A percentile compares a stretch with the other conserved stretches of the same genome.
phyloP scores from a whole-genome alignment of 1,284 basidiomycete species.

The Sporisorium iseilematis-ciliati region DNA sequence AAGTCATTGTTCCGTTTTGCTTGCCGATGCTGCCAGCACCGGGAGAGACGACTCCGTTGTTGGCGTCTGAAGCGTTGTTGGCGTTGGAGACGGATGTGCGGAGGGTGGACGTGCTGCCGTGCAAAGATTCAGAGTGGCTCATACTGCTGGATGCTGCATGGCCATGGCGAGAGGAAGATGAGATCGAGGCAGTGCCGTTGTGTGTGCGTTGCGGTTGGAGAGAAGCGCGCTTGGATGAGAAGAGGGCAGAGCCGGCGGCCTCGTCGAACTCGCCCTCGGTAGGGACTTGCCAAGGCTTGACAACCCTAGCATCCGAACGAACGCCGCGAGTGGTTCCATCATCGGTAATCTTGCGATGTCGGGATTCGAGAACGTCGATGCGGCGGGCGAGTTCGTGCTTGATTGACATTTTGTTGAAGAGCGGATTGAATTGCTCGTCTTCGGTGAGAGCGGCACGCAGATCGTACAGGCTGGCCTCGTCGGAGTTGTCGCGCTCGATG shows the following conservation, averaged over 20 bases:
- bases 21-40: constrained; percentile 7
- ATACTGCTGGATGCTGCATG: constrained; percentile 38
- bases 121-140: constrained; percentile 23
- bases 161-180: constrained; percentile 16
- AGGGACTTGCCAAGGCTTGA: constrained; percentile 59
- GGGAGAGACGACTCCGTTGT: neutral
- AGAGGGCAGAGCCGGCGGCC: constrained; percentile 48
- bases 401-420: constrained; percentile 54
- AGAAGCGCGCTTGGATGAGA: constrained; percentile 42
- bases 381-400: constrained; percentile 39
- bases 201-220: constrained; percentile 18
- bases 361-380: constrained; percentile 31
- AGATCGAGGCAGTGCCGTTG: constrained; percentile 12
- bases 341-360: constrained; percentile 25
- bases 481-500: constrained; percentile 66
- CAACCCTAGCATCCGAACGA: constrained; percentile 31
- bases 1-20: constrained; percentile 1
- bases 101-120: constrained; percentile 30
- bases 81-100: constrained; percentile 27
- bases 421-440: constrained; percentile 52
- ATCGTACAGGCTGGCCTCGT: constrained; percentile 61
- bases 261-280: constrained; percentile 57
- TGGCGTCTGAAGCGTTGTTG: constrained; percentile 14
- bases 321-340: constrained; percentile 19
- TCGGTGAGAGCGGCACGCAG: constrained; percentile 60